Conservation (phyloP, 768 basidiomycete genomes). For the Lactarius hengduanensis region DNA sequence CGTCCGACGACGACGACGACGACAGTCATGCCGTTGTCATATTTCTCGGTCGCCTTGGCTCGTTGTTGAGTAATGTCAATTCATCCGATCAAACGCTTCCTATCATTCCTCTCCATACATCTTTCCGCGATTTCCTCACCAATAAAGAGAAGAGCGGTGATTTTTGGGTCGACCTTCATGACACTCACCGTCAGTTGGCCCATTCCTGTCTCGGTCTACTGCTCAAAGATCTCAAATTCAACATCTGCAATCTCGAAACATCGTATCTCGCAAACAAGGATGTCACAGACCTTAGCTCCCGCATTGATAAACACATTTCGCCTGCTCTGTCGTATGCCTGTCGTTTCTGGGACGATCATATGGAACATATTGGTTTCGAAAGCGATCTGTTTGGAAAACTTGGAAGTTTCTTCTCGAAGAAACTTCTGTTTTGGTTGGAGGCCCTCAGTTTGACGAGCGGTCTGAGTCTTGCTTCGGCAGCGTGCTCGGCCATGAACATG, state of each 20-base stretch:
- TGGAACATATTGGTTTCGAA: neutral
- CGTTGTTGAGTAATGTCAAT: constrained; percentile 5
- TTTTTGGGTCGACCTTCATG: neutral
- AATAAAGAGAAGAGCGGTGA: neutral
- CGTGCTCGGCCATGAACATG: neutral
- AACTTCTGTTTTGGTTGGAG: neutral
- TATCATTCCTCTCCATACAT: neutral
- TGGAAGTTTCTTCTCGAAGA: neutral
- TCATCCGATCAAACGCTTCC: neutral
- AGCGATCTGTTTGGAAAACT: neutral
- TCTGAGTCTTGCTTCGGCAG: neutral
- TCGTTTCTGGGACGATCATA: constrained; percentile 3
- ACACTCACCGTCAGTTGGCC: constrained; percentile 9
- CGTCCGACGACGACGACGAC: neutral
- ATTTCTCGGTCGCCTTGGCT: constrained; percentile 3
- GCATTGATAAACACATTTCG: neutral
- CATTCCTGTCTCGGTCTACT: neutral
- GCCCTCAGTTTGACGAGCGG: neutral
- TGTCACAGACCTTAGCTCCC: neutral
- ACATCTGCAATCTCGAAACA: constrained; percentile 6
- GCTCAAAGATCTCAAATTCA: neutral
- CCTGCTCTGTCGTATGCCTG: constrained; percentile 1
- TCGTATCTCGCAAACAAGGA: neutral
- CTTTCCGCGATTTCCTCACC: constrained; percentile 11
- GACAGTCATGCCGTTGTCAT: neutral